Evolutionary conservation across 73 alveolate species (phyloP).

Genomic region (Paramecium tetraurelia): DNA sequence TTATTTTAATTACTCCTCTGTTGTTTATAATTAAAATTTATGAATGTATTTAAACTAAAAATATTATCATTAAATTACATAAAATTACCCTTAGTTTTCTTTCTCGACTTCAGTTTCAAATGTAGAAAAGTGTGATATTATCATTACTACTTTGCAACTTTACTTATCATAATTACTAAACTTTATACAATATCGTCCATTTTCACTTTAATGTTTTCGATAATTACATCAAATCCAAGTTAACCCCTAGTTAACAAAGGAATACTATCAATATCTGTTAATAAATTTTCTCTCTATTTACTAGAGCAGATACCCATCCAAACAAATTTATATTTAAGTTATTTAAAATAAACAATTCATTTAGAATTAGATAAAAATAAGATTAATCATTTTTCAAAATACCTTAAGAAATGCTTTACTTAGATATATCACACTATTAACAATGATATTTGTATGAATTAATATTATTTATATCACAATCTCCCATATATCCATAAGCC

Average conservation of each 20-base stretch:
- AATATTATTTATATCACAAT: neutral
- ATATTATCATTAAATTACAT: neutral
- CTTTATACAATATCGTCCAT: neutral
- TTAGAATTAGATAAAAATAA: neutral
- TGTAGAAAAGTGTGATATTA: neutral
- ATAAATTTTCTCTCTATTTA: neutral
- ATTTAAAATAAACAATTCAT: neutral
- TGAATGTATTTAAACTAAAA: neutral
- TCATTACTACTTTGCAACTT: neutral
- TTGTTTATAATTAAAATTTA: neutral
- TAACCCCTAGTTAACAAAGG: neutral
- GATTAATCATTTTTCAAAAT: too few relatives aligned
- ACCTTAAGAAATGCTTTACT: neutral
- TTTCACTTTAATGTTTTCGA: neutral
- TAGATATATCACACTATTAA: neutral
- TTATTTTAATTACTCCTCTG: constrained; percentile 4
- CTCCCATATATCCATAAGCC: too few relatives aligned
- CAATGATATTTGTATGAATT: neutral
- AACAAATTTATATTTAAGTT: neutral
- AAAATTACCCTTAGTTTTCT: neutral
- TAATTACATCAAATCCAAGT: neutral
- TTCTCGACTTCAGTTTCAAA: neutral
- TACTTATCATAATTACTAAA: neutral
- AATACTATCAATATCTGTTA: neutral
- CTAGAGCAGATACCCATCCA: constrained; percentile 11